Evolutionary conservation across 2,329 filamentous ascomycete genomes (phyloP).

Genomic region (Falciphora oryzae): DNA sequence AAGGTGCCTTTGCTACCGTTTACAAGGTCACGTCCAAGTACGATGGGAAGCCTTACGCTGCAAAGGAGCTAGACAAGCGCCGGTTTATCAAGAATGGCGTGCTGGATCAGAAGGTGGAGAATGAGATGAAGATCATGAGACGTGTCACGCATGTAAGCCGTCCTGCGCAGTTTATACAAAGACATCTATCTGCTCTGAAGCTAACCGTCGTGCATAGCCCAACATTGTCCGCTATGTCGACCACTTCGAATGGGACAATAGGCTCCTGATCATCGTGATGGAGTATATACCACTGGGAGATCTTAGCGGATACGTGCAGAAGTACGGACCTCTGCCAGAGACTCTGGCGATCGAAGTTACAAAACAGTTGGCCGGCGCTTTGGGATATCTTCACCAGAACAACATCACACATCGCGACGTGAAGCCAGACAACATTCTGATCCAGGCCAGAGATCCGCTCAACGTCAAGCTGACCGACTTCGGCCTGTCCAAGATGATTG

Average conservation of each 20-base stretch:
- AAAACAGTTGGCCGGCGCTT: constrained; percentile 69
- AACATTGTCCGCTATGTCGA: constrained; percentile 93
- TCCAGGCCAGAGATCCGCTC: constrained; percentile 66
- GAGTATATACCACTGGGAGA: constrained; percentile 83
- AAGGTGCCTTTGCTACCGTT: constrained; percentile 91
- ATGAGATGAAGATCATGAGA: constrained; percentile 96
- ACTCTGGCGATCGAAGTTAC: constrained; percentile 65
- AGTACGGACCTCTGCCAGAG: constrained; percentile 60
- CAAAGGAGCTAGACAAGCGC: constrained; percentile 91
- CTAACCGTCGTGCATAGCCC: constrained; percentile 39
- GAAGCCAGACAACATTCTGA: constrained; percentile 95
- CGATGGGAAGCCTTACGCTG: constrained; percentile 77
- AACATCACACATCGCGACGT: constrained; percentile 98
- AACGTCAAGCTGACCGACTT: constrained; percentile 93
- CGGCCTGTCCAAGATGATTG: constrained; percentile 89
- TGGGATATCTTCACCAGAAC: constrained; percentile 79
- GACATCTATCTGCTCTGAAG: constrained; percentile 11
- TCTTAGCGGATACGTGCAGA: constrained; percentile 65
- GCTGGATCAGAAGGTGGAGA: constrained; percentile 86
- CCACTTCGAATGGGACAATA: constrained; percentile 72
- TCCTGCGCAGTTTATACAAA: constrained; percentile 12
- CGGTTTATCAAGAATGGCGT: constrained; percentile 90
- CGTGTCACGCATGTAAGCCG: constrained; percentile 68
- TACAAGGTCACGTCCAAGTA: constrained; percentile 84
- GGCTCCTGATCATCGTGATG: constrained; percentile 96